phyloP scores from a whole-genome alignment of 345 rosid genomes.

The Gossypium rotundifolium region DNA sequence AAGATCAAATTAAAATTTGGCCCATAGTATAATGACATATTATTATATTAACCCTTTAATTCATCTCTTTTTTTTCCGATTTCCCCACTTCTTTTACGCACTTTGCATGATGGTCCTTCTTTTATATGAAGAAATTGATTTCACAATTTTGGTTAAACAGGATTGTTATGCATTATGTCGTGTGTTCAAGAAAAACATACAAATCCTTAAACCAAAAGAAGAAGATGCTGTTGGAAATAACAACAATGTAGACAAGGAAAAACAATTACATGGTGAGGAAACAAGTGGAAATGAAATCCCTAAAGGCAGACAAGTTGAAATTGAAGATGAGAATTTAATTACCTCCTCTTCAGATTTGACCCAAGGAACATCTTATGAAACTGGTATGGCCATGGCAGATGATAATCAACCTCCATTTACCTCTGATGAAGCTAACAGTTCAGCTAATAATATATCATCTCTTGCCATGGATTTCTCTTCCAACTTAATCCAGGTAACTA shows the following conservation, averaged over 20 bases:
- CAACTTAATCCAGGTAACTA: conserved; percentile 36
- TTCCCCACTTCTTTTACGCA: background rate
- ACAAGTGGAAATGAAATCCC: background rate
- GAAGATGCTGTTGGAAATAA: conserved; percentile 2
- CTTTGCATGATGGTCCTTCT: conserved; percentile 7
- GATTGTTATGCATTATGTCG: conserved; percentile 76
- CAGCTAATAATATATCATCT: conserved; percentile 19
- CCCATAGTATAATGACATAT: background rate
- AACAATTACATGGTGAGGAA: conserved; percentile 15
- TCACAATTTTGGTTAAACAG: conserved; percentile 22
- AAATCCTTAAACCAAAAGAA: conserved; percentile 35
- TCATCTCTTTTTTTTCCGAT: background rate
- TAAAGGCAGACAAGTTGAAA: conserved; percentile 20
- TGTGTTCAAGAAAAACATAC: conserved; percentile 57
- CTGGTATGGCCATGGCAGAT: background rate
- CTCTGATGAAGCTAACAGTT: conserved; percentile 63
- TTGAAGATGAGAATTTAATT: conserved; percentile 29
- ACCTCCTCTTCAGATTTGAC: conserved; percentile 55
- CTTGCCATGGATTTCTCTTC: conserved; percentile 39
- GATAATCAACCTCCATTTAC: conserved; percentile 21
- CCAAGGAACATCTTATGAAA: conserved; percentile 30
- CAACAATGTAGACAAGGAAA: conserved; percentile 12
- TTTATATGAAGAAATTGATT: background rate
- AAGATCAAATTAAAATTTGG: background rate
- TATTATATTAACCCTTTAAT: background rate